Conservation (phyloP, 2,329 filamentous ascomycete species). For the Cladosporium phlei region DNA sequence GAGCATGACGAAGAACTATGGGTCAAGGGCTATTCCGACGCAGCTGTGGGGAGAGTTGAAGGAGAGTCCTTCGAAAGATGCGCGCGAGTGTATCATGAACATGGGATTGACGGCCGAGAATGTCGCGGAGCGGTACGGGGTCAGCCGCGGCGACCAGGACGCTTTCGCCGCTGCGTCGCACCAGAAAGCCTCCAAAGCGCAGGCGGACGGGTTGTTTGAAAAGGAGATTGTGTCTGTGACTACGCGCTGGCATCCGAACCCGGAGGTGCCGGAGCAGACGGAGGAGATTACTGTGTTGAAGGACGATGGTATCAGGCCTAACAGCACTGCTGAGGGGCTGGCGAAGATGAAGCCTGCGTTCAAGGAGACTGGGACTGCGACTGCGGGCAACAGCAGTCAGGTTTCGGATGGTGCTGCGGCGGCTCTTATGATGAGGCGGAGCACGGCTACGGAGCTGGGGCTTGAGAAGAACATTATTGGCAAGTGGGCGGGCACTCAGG, state of each 20-base stretch:
- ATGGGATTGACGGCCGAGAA: constrained; percentile 93
- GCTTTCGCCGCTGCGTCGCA: constrained; percentile 74
- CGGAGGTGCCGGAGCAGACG: constrained; percentile 47
- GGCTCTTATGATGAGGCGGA: constrained; percentile 77
- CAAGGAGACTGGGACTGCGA: constrained; percentile 66
- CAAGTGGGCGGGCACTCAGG: constrained; percentile 72
- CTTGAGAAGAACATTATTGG: constrained; percentile 67
- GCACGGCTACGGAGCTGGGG: constrained; percentile 69
- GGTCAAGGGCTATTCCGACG: constrained; percentile 73
- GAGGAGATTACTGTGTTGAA: constrained; percentile 63
- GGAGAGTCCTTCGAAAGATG: constrained; percentile 61
- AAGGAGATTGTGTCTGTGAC: constrained; percentile 75
- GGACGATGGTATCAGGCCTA: constrained; percentile 78
- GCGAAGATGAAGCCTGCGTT: constrained; percentile 83
- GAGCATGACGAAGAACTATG: constrained; percentile 93
- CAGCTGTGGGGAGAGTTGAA: constrained; percentile 71
- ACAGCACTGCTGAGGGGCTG: constrained; percentile 64
- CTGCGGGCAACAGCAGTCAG: constrained; percentile 80
- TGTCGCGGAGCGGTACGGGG: constrained; percentile 70
- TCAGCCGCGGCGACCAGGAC: constrained; percentile 74
- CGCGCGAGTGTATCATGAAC: constrained; percentile 82
- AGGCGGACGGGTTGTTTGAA: constrained; percentile 65
- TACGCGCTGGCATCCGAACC: constrained; percentile 63
- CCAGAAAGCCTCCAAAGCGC: constrained; percentile 65
- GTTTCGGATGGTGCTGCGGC: constrained; percentile 86